Percentiles rank a stretch among this genome's conserved stretches.
These are phyloP conservation scores for Soucietia sequanensis DNA, from an alignment of 805 yeast species.

Conservation along the genomic window DNA sequence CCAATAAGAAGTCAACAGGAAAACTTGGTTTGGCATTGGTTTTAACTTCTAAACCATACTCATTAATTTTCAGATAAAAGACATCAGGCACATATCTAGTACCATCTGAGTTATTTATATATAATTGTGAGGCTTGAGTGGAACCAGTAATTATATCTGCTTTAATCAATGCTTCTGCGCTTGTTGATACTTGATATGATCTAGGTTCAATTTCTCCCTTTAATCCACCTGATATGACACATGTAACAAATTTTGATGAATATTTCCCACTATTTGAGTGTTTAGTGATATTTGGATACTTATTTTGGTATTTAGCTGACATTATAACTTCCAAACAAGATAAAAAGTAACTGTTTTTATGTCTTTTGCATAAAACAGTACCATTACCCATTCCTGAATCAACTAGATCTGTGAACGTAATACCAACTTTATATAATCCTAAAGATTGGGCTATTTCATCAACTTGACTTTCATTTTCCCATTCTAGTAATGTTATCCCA, in stretches of 20 bases:
- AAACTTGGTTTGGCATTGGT: constrained; percentile 86
- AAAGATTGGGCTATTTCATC: constrained; percentile 53
- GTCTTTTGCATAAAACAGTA: constrained; percentile 87
- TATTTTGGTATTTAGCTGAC: constrained; percentile 76
- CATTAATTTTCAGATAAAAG: constrained; percentile 79
- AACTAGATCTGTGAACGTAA: constrained; percentile 83
- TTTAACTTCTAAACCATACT: constrained; percentile 85
- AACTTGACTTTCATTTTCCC: constrained; percentile 54
- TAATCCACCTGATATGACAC: constrained; percentile 87
- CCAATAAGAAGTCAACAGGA: constrained; percentile 87
- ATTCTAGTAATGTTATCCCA: constrained; percentile 64
- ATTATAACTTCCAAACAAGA: constrained; percentile 83
- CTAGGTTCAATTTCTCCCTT: constrained; percentile 87
- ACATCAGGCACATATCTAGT: constrained; percentile 92
- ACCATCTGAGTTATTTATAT: constrained; percentile 69
- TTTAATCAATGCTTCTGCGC: constrained; percentile 82
- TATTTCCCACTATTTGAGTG: constrained; percentile 63
- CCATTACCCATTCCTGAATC: constrained; percentile 90
- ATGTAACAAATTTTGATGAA: constrained; percentile 90
- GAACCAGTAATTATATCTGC: constrained; percentile 87
- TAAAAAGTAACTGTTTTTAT: constrained; percentile 84
- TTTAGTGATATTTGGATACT: constrained; percentile 60
- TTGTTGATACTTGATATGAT: constrained; percentile 83
- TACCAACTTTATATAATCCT: constrained; percentile 74
- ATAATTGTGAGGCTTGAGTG: constrained; percentile 86